These are phyloP conservation scores for Lepidium campestre DNA, from an alignment of 441 rosid genomes.

Conservation along the genomic window DNA sequence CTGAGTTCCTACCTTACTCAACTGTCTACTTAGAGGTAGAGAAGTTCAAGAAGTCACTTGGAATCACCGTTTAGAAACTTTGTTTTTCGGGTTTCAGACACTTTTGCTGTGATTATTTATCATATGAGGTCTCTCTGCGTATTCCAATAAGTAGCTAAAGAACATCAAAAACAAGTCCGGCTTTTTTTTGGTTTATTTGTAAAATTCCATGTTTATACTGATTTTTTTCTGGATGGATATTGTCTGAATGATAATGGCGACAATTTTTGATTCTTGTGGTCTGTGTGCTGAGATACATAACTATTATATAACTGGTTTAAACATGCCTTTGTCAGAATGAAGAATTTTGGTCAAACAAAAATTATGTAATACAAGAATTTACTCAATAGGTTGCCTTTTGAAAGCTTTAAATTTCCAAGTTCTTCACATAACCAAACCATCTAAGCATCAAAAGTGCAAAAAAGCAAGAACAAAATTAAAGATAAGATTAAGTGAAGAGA, in stretches of 20 bases:
- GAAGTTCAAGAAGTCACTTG: constrained; percentile 73
- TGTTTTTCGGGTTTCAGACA: not conserved
- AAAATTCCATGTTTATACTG: constrained; percentile 10
- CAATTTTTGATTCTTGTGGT: constrained; percentile 4
- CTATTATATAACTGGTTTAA: too few species aligned
- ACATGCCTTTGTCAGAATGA: not conserved
- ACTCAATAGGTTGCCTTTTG: not conserved
- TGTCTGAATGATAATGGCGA: constrained; percentile 11
- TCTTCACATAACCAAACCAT: not conserved
- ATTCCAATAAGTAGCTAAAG: constrained; percentile 28
- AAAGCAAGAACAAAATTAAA: not conserved
- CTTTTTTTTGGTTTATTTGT: constrained; percentile 6
- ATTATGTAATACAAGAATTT: not conserved
- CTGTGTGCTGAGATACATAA: not conserved
- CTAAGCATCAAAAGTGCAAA: not conserved
- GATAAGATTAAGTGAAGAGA: not conserved
- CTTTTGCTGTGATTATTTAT: not conserved
- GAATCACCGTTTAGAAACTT: constrained; percentile 50
- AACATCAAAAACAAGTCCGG: constrained; percentile 18
- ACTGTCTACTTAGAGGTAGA: constrained; percentile 91
- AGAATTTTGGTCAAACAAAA: not conserved
- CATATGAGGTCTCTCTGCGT: constrained; percentile 14
- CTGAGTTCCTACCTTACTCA: constrained; percentile 87
- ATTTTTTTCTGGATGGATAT: not conserved
- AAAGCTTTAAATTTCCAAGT: not conserved